Base-by-base conservation (phyloP, 1,139 yeast genomes). In the Kluyveromyces sp. region DNA sequence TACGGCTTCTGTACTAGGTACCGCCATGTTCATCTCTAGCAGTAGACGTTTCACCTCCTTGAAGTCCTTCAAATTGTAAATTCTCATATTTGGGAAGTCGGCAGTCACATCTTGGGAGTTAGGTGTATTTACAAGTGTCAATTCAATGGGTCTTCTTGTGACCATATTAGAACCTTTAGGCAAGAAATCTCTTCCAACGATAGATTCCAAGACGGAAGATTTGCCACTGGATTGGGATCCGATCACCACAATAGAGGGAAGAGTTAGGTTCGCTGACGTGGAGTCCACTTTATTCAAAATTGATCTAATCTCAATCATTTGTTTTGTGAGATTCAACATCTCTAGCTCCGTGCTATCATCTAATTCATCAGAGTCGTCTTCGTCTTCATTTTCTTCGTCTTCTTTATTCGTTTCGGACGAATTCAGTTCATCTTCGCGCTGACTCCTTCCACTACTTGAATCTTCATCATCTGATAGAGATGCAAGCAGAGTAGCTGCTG, bases 221-320 rank as follows among this genome's bases (percentile, higher is more conserved):
- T 89, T 89, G 42, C 99, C 99, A 41, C 96, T 86, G 9, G 96
- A 85, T 67, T 94, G 98, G 1, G 98, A 92, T 0, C 99, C 98
- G 52, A 94, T 78, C 1, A 94, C 98, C 15, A 94, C 98, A 54
- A 94, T 94, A 0, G 96, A 84, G 1, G 98, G 98, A 34, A 94
- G 69, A 51, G 82, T 85, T 38, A 92, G 70, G 11, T 86, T 77
- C 34, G 87, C 89, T 3, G 83, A 70, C 0, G 74, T 67, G 48
- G 83, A 82, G 57, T 88, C 94, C 16, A 94, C 78, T 48, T 77
- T 79, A 46, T 84, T 77, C 43, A 94, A 69, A 38, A 92, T 75
- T 43, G 81, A 77, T 58, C 97, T 73, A 46, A 94, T 89, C 61
- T 94, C 98, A 56, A 94, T 94, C 98, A 94, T 94, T 64, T 87